Conservation (phyloP, 2,329 filamentous ascomycete genomes). For the Neofusicoccum parvum region DNA sequence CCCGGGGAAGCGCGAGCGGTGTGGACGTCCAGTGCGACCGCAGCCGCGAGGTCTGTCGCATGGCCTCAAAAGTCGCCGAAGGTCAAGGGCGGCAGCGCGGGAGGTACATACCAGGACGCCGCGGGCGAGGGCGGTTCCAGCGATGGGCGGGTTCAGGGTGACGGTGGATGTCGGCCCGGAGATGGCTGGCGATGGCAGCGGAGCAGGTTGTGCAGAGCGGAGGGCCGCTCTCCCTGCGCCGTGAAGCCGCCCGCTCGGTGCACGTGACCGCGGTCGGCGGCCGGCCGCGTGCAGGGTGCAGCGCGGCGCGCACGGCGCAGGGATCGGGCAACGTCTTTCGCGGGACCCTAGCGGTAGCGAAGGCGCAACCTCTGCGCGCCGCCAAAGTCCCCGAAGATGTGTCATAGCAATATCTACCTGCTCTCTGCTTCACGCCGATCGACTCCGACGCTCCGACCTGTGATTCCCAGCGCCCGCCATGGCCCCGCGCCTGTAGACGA, state of each 20-base stretch:
- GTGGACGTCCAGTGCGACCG: conserved; percentile 13
- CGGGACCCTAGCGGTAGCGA: neutral
- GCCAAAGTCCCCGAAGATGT: conserved; percentile 19
- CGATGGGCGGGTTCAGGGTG: conserved; percentile 13
- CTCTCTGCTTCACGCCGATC: neutral
- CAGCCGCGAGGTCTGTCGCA: conserved; percentile 6
- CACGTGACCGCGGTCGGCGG: neutral
- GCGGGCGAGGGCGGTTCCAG: neutral
- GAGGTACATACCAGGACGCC: conserved; percentile 18
- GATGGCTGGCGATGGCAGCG: conserved; percentile 20
- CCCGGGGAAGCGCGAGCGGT: conserved; percentile 10
- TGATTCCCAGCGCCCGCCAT: conserved; percentile 4
- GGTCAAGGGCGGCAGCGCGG: neutral
- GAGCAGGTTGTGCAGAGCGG: conserved; percentile 19
- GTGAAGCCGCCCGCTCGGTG: neutral
- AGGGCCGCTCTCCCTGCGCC: conserved; percentile 13
- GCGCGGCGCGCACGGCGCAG: neutral
- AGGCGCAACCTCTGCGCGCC: conserved; percentile 11
- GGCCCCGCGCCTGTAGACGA: conserved; percentile 6
- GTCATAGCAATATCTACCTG: conserved; percentile 11
- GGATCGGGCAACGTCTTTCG: conserved; percentile 14
- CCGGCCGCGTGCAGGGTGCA: neutral
- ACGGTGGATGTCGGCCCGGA: conserved; percentile 13
- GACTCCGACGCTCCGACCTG: neutral
- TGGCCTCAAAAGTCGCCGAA: conserved; percentile 7